A percentile compares a stretch with the other conserved stretches of the same genome.
These are phyloP conservation scores for Ramaria sp. DNA, from an alignment of 768 basidiomycete species.

Conservation along the genomic window DNA sequence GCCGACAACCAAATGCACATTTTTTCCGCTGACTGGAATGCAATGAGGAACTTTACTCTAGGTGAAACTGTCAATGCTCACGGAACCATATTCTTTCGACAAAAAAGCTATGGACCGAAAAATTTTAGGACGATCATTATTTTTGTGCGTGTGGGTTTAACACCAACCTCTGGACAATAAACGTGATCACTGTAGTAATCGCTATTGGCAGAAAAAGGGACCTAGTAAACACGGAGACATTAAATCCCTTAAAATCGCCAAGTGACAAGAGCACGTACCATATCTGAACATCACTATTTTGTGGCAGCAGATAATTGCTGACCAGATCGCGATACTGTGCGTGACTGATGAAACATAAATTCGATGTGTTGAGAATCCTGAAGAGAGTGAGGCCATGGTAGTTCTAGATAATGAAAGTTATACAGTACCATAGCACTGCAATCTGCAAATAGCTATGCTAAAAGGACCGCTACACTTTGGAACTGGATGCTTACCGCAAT, in stretches of 20 bases:
- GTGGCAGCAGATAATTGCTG: not conserved
- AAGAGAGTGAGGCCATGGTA: not conserved
- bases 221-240: too few species aligned
- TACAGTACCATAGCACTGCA: not conserved
- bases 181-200: not conserved
- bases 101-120: not conserved
- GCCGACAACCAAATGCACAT: not conserved
- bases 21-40: not conserved
- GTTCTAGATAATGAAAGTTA: not conserved
- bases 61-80: not conserved
- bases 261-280: not conserved
- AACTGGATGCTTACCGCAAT: constrained; percentile 13
- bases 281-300: not conserved
- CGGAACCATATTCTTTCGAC: not conserved
- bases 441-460: not conserved
- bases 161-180: not conserved
- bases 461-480: too few species aligned
- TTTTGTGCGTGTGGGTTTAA: not conserved
- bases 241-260: not conserved
- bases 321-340: constrained; percentile 1
- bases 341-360: not conserved
- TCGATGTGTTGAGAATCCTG: not conserved
- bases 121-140: not conserved
- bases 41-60: not conserved
- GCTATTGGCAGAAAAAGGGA: not conserved